These are phyloP conservation scores for Yamadazyma sp. DNA, from an alignment of 1,139 yeast genomes.

Conservation along the genomic window DNA sequence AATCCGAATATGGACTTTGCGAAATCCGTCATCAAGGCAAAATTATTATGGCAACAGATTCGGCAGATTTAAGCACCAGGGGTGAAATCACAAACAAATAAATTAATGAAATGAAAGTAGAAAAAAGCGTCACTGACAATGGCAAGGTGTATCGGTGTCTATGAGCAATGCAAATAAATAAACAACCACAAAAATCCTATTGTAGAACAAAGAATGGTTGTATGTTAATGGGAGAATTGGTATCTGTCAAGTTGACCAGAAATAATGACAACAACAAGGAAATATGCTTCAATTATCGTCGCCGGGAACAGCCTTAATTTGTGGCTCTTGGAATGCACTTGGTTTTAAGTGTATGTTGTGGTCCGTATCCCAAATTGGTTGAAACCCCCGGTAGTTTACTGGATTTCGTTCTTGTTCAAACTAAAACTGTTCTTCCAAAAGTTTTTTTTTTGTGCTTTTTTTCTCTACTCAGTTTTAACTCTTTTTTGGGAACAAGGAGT, in stretches of 20 bases:
- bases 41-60: neutral
- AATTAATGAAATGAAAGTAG: no score
- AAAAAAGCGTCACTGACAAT: no score
- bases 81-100: neutral
- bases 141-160: no score
- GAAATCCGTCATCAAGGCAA: slow-evolving; percentile 54
- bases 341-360: neutral
- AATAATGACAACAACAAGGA: neutral
- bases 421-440: neutral
- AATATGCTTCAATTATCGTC: neutral
- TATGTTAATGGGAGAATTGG: slow-evolving; percentile 1
- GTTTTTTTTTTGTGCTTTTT: neutral
- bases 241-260: no score
- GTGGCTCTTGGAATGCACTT: no score
- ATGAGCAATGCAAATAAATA: slow-evolving; percentile 1
- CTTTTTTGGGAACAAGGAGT: neutral
- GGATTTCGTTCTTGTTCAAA: neutral
- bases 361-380: neutral
- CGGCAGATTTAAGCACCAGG: no score
- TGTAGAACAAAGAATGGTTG: neutral
- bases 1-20: slow-evolving; percentile 63
- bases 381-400: no score
- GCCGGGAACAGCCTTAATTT: no score
- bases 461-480: neutral
- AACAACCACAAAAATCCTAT: neutral